phyloP scores from a whole-genome alignment of 495 filamentous ascomycete species.

The Penicillium paradoxum region DNA sequence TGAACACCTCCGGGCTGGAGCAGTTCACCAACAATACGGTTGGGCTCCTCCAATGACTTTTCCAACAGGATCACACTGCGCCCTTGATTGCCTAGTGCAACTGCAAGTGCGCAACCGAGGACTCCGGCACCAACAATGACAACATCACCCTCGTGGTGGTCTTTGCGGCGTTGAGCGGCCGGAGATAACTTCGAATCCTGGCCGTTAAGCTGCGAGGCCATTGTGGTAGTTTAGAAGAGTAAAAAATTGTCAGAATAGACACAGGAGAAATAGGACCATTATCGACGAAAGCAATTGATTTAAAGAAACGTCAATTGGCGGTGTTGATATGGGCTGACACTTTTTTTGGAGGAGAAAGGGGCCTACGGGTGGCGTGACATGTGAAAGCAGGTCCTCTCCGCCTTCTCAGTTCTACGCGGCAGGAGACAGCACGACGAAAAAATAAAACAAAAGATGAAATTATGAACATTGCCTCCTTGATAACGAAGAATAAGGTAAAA shows the following conservation, averaged over 20 bases:
- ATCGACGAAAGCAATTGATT: slow-evolving; percentile 1
- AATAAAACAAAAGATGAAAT: no score
- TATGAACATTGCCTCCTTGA: no score
- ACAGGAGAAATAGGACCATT: neutral
- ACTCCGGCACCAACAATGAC: slow-evolving; percentile 89
- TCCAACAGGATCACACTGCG: slow-evolving; percentile 90
- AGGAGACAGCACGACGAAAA: slow-evolving; percentile 3
- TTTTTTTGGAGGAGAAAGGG: slow-evolving; percentile 13
- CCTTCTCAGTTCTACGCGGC: slow-evolving; percentile 11
- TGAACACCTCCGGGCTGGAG: slow-evolving; percentile 87
- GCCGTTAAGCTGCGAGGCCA: slow-evolving; percentile 26
- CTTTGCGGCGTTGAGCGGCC: slow-evolving; percentile 37
- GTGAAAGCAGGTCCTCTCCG: slow-evolving; percentile 27
- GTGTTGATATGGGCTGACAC: slow-evolving; percentile 22
- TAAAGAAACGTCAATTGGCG: slow-evolving; percentile 1
- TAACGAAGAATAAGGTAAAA: no score
- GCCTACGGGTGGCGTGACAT: slow-evolving; percentile 35
- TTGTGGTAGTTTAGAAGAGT: slow-evolving; percentile 6
- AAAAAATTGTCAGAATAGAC: slow-evolving; percentile 6
- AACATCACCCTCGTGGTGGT: slow-evolving; percentile 65
- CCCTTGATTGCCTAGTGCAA: slow-evolving; percentile 82
- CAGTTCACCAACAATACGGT: slow-evolving; percentile 94
- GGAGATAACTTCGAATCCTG: slow-evolving; percentile 22
- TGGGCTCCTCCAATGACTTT: slow-evolving; percentile 82
- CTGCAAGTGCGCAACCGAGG: slow-evolving; percentile 80